Evolutionary conservation across 441 rosid genomes (phyloP).

Genomic region (Pelargonium cotyledonis): DNA sequence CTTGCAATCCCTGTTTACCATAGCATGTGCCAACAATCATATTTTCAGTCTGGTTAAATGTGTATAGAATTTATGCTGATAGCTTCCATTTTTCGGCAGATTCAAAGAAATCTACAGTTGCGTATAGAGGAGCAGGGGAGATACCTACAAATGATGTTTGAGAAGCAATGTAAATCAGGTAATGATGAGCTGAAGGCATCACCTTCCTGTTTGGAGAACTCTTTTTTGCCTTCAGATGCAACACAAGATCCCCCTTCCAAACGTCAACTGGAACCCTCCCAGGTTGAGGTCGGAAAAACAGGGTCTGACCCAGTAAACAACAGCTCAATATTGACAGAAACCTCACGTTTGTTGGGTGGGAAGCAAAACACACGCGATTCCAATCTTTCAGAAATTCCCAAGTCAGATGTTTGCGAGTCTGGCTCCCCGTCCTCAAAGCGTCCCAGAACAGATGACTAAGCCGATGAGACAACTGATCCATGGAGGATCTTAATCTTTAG

Average conservation of each 20-base stretch:
- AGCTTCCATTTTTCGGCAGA: slow-evolving; percentile 37
- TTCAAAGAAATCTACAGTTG: slow-evolving; percentile 86
- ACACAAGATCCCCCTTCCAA: slow-evolving; percentile 28
- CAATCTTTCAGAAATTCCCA: slow-evolving; percentile 24
- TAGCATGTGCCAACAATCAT: neutral
- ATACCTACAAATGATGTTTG: slow-evolving; percentile 91
- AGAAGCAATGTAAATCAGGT: slow-evolving; percentile 70
- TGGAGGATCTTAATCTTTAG: slow-evolving; percentile 16
- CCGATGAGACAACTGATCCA: slow-evolving; percentile 17
- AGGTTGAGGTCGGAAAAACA: slow-evolving; percentile 24
- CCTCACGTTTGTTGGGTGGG: slow-evolving; percentile 19
- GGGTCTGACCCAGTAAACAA: slow-evolving; percentile 12
- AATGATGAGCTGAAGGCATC: slow-evolving; percentile 43
- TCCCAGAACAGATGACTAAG: slow-evolving; percentile 33
- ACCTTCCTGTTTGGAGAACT: slow-evolving; percentile 41
- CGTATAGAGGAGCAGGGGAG: slow-evolving; percentile 93
- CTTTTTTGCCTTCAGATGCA: slow-evolving; percentile 26
- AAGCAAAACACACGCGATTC: slow-evolving; percentile 26
- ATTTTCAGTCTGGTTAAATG: neutral
- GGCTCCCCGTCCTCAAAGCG: slow-evolving; percentile 41
- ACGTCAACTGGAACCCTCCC: slow-evolving; percentile 28
- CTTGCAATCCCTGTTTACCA: neutral
- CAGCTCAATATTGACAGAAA: slow-evolving; percentile 24
- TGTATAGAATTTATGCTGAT: neutral
- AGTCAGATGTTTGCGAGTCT: slow-evolving; percentile 21